Percentiles rank a stretch among this genome's conserved stretches.
Conservation (phyloP, 208 protist species). For the Crithidia brevicula region DNA sequence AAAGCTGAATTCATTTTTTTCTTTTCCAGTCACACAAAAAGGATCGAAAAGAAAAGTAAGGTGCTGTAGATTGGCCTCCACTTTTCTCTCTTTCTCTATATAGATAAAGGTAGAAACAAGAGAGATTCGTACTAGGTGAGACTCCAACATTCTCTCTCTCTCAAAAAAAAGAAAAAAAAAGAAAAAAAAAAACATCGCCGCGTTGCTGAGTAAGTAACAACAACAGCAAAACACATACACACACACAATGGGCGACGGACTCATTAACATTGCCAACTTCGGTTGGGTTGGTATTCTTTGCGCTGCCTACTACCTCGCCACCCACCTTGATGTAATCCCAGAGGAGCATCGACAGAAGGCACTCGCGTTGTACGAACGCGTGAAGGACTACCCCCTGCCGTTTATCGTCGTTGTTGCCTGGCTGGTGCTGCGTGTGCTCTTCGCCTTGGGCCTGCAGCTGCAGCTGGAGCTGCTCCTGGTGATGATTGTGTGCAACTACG, state of each 20-base stretch:
- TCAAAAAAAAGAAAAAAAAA: no score
- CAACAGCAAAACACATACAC: background rate
- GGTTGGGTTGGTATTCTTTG: constrained; percentile 46
- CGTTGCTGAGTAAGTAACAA: no score
- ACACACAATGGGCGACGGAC: constrained; percentile 37
- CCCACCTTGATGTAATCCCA: constrained; percentile 29
- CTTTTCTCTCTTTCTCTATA: no score
- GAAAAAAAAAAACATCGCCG: background rate
- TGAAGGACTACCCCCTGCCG: constrained; percentile 31
- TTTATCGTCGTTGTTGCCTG: constrained; percentile 39
- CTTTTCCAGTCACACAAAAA: no score
- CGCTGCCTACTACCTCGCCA: constrained; percentile 39
- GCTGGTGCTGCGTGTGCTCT: constrained; percentile 51
- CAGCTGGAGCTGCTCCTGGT: constrained; percentile 66
- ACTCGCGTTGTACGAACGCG: constrained; percentile 7
- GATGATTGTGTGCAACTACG: constrained; percentile 45
- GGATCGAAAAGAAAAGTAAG: no score
- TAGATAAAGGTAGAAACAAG: no score
- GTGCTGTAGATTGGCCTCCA: no score
- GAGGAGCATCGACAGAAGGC: constrained; percentile 33
- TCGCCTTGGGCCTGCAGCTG: constrained; percentile 60
- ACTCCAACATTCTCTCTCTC: no score
- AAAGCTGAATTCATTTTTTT: no score
- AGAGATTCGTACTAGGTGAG: no score
- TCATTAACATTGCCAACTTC: constrained; percentile 56